Evolutionary conservation across 805 yeast genomes (phyloP).

Genomic region (Peterozyma xylosa): DNA sequence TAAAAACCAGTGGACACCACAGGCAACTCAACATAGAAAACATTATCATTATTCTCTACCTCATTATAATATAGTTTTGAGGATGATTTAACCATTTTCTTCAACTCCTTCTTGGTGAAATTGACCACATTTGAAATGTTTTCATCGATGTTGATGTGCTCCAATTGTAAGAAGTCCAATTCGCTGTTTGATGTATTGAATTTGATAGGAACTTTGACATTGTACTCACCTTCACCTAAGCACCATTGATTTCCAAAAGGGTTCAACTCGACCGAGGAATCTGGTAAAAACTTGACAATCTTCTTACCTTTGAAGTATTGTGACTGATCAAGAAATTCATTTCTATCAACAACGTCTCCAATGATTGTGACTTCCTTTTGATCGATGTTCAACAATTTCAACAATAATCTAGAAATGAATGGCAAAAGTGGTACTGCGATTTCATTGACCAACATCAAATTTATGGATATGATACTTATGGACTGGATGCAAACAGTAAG

Average conservation of each 20-base stretch:
- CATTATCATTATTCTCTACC: slow-evolving; percentile 23
- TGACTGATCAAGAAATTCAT: slow-evolving; percentile 33
- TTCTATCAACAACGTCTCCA: slow-evolving; percentile 26
- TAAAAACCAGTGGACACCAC: slow-evolving; percentile 71
- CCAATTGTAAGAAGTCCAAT: slow-evolving; percentile 59
- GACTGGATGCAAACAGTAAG: slow-evolving; percentile 44
- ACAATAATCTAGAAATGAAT: slow-evolving; percentile 10
- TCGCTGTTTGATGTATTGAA: slow-evolving; percentile 68
- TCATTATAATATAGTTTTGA: slow-evolving; percentile 3
- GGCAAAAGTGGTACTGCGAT: slow-evolving; percentile 38
- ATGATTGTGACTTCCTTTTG: slow-evolving; percentile 23
- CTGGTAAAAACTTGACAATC: slow-evolving; percentile 84
- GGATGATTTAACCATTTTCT: slow-evolving; percentile 18
- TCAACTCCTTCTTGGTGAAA: slow-evolving; percentile 52
- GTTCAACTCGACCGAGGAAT: slow-evolving; percentile 77
- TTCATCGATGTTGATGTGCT: slow-evolving; percentile 48
- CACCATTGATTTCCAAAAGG: slow-evolving; percentile 68
- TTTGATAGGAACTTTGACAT: slow-evolving; percentile 57
- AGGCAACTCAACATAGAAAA: slow-evolving; percentile 60
- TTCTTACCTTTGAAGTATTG: slow-evolving; percentile 79
- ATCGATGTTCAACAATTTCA: slow-evolving; percentile 10
- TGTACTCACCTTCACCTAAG: slow-evolving; percentile 28
- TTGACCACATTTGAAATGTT: slow-evolving; percentile 39
- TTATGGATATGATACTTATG: slow-evolving; percentile 34
- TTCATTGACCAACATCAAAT: slow-evolving; percentile 48